These are phyloP conservation scores for Tympanopsis confertula DNA, from an alignment of 2,329 filamentous ascomycete species.

Conservation along the genomic window DNA sequence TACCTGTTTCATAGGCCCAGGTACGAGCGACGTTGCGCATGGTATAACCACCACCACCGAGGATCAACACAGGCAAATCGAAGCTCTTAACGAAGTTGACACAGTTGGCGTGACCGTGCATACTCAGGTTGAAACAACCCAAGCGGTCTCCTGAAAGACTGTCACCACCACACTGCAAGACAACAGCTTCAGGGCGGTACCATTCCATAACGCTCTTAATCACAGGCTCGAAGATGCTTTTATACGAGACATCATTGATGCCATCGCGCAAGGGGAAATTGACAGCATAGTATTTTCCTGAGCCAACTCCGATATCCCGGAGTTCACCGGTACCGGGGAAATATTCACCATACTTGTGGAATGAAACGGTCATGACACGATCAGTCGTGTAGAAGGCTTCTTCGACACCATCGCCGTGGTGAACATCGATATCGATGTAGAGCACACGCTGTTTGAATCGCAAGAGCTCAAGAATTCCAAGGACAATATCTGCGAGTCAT, in stretches of 20 bases:
- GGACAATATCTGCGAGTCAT: conserved; percentile 59
- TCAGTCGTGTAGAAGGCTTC: conserved; percentile 90
- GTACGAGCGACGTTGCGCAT: conserved; percentile 93
- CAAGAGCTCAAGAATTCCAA: conserved; percentile 84
- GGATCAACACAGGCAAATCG: conserved; percentile 73
- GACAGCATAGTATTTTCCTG: conserved; percentile 78
- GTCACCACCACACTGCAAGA: conserved; percentile 91
- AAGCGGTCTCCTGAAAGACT: conserved; percentile 87
- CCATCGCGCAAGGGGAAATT: conserved; percentile 88
- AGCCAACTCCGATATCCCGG: conserved; percentile 74
- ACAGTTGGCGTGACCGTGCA: conserved; percentile 89
- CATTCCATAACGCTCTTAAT: conserved; percentile 77
- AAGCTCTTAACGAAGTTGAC: conserved; percentile 85
- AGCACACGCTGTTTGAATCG: conserved; percentile 88
- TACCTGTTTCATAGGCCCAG: conserved; percentile 93
- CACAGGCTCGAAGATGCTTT: conserved; percentile 81
- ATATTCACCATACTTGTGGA: conserved; percentile 95
- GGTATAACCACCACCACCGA: conserved; percentile 93
- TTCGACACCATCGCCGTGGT: conserved; percentile 86
- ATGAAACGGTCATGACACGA: conserved; percentile 83
- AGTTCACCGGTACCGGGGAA: conserved; percentile 87
- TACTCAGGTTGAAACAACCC: conserved; percentile 95
- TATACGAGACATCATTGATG: conserved; percentile 81
- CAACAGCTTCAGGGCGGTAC: conserved; percentile 83
- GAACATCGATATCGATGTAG: conserved; percentile 93